These are phyloP conservation scores for Ceratobasidium sp. DNA, from an alignment of 1,284 basidiomycete species.

Conservation along the genomic window DNA sequence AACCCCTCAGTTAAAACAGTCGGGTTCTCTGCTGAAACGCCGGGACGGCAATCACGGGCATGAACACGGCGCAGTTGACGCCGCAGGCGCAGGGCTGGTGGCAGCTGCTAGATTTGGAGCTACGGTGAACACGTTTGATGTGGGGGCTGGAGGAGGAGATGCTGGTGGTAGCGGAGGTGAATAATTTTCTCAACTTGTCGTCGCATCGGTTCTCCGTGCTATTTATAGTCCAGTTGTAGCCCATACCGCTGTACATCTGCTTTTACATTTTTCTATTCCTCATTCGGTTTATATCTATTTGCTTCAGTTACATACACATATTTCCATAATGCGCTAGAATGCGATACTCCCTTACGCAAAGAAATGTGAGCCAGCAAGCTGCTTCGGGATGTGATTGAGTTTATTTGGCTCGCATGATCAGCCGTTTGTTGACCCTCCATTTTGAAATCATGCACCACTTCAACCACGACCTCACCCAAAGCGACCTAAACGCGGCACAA, in stretches of 20 bases:
- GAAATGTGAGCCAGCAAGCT: neutral
- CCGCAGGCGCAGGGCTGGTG: neutral
- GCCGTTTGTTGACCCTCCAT: neutral
- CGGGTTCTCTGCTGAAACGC: neutral
- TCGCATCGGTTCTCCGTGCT: too few species aligned
- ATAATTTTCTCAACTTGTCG: neutral
- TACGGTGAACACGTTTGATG: conserved; percentile 5
- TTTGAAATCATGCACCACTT: conserved; percentile 23
- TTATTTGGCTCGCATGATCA: conserved; percentile 17
- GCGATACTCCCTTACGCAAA: neutral
- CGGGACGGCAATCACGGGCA: neutral
- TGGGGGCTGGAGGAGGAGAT: conserved; percentile 1
- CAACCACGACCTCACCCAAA: neutral
- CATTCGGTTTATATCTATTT: too few species aligned
- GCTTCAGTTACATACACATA: too few species aligned
- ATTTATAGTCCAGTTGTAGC: too few species aligned
- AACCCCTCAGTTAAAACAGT: neutral
- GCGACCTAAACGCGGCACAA: neutral
- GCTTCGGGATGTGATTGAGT: conserved; percentile 3
- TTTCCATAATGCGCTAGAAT: too few species aligned
- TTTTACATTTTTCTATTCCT: too few species aligned
- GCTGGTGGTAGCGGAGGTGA: conserved; percentile 7
- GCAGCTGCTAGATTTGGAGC: neutral
- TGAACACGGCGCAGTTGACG: neutral
- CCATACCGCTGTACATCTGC: too few species aligned